Percentiles rank a stretch among this genome's conserved stretches.
Evolutionary conservation across 805 yeast genomes (phyloP).

Genomic region (Diddensiella caesifluorescens): DNA sequence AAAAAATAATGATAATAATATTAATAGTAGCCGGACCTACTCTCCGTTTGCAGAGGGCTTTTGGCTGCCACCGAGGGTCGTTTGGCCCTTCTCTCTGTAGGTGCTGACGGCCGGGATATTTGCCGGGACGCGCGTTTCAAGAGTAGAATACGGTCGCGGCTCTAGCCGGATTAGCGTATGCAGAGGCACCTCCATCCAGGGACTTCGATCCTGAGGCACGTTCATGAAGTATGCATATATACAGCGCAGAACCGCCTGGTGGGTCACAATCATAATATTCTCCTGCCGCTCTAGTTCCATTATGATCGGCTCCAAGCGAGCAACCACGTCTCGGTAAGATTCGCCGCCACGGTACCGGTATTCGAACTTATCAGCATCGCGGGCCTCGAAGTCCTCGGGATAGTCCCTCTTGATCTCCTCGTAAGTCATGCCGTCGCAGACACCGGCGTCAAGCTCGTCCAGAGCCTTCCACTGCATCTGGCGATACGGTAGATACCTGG

Average conservation of each 20-base stretch:
- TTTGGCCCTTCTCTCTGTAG: conserved; percentile 81
- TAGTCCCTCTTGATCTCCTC: conserved; percentile 79
- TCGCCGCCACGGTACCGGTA: conserved; percentile 97
- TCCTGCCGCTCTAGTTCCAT: conserved; percentile 98
- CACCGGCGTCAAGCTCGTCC: conserved; percentile 96
- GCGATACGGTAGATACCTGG: conserved; percentile 71
- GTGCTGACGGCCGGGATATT: conserved; percentile 98
- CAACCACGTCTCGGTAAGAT: conserved; percentile 90
- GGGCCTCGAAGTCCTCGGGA: conserved; percentile 92
- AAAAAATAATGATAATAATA: too few species aligned
- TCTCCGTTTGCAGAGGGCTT: too few species aligned
- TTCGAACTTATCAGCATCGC: conserved; percentile 93
- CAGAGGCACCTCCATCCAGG: conserved; percentile 98
- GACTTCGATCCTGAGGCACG: conserved; percentile 94
- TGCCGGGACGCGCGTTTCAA: conserved; percentile 86
- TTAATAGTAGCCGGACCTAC: too few species aligned
- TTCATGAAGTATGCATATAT: conserved; percentile 98
- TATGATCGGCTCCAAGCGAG: conserved; percentile 91
- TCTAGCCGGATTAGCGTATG: conserved; percentile 92
- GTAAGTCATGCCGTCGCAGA: conserved; percentile 94
- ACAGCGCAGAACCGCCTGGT: conserved; percentile 95
- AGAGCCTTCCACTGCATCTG: conserved; percentile 93
- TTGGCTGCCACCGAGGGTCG: conserved; percentile 14
- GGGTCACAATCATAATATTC: conserved; percentile 90
- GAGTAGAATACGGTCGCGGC: conserved; percentile 89